A percentile compares a stretch with the other conserved stretches of the same genome.
Evolutionary conservation across 1,284 basidiomycete genomes (phyloP).

Genomic region (Neonothopanus nambi): DNA sequence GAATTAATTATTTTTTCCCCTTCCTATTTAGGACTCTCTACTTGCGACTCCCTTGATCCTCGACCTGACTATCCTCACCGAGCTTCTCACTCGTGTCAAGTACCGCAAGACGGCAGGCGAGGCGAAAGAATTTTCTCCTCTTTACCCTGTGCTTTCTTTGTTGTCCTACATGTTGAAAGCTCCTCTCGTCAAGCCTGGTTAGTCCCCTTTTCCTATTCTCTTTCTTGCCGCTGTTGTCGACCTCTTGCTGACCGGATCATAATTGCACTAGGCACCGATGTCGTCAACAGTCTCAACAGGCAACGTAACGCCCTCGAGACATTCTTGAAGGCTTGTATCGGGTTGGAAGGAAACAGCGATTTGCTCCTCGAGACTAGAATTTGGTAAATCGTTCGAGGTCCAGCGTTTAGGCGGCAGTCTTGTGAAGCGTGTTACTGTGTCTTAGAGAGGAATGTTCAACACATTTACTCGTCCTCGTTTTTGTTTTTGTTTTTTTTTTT

Average conservation of each 20-base stretch:
- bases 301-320: constrained; percentile 94
- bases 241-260: no score
- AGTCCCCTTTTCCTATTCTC: no score
- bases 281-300: constrained; percentile 93
- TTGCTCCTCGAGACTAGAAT: constrained; percentile 85
- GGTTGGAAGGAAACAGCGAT: constrained; percentile 81
- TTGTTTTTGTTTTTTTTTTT: no score
- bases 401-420: no score
- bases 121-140: constrained; percentile 66
- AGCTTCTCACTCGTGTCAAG: constrained; percentile 91
- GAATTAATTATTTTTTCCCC: constrained; percentile 5
- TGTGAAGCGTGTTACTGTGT: no score
- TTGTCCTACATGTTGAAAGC: constrained; percentile 98
- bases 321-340: constrained; percentile 92
- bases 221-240: no score
- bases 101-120: constrained; percentile 60
- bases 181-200: constrained; percentile 97
- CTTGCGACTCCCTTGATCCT: constrained; percentile 95
- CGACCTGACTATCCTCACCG: constrained; percentile 91
- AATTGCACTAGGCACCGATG: constrained; percentile 83
- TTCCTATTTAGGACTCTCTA: constrained; percentile 74
- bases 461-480: no score
- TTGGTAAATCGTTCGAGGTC: no score
- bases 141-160: constrained; percentile 88
- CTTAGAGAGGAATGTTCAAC: no score